Conservation (phyloP, 495 filamentous ascomycete genomes). For the Aspergillus ostianus region DNA sequence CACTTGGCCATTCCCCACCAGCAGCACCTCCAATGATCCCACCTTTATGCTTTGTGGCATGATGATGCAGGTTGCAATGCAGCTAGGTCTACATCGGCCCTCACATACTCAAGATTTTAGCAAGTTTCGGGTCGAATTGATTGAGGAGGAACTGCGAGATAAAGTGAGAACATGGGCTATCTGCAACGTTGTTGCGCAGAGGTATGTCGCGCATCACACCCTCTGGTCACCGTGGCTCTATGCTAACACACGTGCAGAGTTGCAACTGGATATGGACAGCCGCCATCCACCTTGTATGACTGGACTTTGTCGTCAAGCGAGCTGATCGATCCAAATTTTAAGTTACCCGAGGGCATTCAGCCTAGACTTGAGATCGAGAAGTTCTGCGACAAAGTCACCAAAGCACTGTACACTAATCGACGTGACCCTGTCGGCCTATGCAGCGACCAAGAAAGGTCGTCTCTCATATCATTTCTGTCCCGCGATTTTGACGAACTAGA, state of each 20-base stretch:
- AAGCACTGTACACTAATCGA: slow-evolving; percentile 77
- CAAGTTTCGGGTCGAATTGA: slow-evolving; percentile 75
- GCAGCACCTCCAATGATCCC: slow-evolving; percentile 80
- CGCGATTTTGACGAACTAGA: slow-evolving; percentile 55
- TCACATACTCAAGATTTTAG: slow-evolving; percentile 90
- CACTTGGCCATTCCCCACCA: slow-evolving; percentile 86
- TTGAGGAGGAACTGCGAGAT: slow-evolving; percentile 81
- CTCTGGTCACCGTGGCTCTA: background rate
- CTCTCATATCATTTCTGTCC: slow-evolving; percentile 58
- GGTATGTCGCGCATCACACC: slow-evolving; percentile 34
- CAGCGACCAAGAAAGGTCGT: slow-evolving; percentile 65
- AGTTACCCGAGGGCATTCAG: slow-evolving; percentile 63
- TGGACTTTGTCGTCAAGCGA: slow-evolving; percentile 72
- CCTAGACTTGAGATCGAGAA: slow-evolving; percentile 74
- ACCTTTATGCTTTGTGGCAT: slow-evolving; percentile 88
- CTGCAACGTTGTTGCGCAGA: slow-evolving; percentile 89
- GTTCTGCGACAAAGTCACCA: slow-evolving; percentile 83
- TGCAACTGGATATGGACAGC: slow-evolving; percentile 87
- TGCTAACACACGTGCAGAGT: slow-evolving; percentile 47
- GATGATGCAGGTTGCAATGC: slow-evolving; percentile 92
- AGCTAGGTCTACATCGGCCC: slow-evolving; percentile 85
- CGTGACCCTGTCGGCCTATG: slow-evolving; percentile 72
- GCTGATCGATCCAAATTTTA: slow-evolving; percentile 62
- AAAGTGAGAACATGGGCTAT: slow-evolving; percentile 87
- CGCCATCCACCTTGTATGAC: slow-evolving; percentile 83